Conservation (phyloP, 495 filamentous ascomycete genomes). For the Trichoderma virens region DNA sequence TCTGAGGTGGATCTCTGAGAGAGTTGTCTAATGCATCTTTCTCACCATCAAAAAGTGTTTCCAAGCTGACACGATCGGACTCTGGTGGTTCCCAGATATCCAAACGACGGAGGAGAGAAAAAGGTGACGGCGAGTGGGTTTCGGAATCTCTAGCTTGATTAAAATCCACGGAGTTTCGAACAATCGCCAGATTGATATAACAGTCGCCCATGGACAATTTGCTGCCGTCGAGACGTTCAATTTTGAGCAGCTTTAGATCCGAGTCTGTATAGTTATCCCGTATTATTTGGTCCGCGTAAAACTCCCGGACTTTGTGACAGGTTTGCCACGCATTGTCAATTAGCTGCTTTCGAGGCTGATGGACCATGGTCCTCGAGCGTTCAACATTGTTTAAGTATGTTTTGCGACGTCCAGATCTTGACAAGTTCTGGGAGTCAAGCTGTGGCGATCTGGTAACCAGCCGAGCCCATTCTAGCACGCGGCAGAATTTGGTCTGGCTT, state of each 20-base stretch:
- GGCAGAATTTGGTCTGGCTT: too few relatives aligned
- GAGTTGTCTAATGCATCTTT: too few relatives aligned
- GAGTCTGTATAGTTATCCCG: neutral
- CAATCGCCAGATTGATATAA: constrained; percentile 13
- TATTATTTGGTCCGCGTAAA: constrained; percentile 13
- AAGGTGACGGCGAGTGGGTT: neutral
- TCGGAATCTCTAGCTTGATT: neutral
- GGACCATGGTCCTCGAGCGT: neutral
- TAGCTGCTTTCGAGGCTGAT: neutral
- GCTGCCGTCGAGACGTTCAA: constrained; percentile 4
- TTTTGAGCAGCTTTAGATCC: constrained; percentile 1
- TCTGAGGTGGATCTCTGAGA: neutral
- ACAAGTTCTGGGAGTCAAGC: constrained; percentile 3
- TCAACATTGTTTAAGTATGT: neutral
- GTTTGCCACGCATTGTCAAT: constrained; percentile 11
- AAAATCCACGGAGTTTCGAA: neutral
- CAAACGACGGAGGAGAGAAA: neutral
- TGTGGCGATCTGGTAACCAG: neutral
- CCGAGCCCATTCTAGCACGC: too few relatives aligned
- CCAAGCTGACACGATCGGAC: neutral
- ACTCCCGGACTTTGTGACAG: constrained; percentile 11
- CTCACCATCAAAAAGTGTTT: neutral
- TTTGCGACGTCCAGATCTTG: neutral
- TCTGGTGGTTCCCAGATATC: constrained; percentile 4
- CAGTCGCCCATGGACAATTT: constrained; percentile 7